These are phyloP conservation scores for Teratosphaeria viscida DNA, from an alignment of 2,329 filamentous ascomycete genomes.

Conservation along the genomic window DNA sequence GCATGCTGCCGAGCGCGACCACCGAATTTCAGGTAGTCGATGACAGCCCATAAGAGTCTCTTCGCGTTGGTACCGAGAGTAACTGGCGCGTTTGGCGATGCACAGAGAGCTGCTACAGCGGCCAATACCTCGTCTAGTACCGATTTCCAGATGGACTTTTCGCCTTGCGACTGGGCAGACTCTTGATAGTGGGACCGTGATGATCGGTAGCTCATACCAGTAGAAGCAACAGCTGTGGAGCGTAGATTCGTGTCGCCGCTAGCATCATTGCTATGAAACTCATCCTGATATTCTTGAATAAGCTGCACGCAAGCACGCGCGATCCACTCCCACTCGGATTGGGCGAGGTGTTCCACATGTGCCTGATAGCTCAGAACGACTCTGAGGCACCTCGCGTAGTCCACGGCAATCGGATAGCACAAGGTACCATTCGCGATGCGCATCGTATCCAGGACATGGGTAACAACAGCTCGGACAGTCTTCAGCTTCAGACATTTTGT, in stretches of 20 bases:
- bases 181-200: conserved; percentile 15
- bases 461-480: conserved; percentile 66
- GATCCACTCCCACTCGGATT: conserved; percentile 56
- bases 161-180: conserved; percentile 15
- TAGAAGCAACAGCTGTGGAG: conserved; percentile 5
- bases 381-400: conserved; percentile 69
- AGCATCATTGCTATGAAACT: conserved; percentile 12
- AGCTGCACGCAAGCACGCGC: conserved; percentile 60
- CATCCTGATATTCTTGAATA: conserved; percentile 32
- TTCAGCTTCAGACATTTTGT: conserved; percentile 59
- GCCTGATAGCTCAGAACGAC: conserved; percentile 60
- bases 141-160: conserved; percentile 10
- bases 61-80: conserved; percentile 5
- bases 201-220: conserved; percentile 15
- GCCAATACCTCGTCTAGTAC: conserved; percentile 23
- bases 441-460: conserved; percentile 65
- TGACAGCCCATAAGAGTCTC: conserved; percentile 15
- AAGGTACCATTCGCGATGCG: conserved; percentile 51
- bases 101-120: conserved; percentile 19
- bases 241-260: not conserved
- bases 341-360: conserved; percentile 69
- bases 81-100: conserved; percentile 21
- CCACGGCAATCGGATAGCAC: conserved; percentile 58
- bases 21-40: conserved; percentile 42
- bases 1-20: conserved; percentile 54